phyloP scores from a whole-genome alignment of 352 stramenopile genomes.

The Globisporangium cylindrosporum region DNA sequence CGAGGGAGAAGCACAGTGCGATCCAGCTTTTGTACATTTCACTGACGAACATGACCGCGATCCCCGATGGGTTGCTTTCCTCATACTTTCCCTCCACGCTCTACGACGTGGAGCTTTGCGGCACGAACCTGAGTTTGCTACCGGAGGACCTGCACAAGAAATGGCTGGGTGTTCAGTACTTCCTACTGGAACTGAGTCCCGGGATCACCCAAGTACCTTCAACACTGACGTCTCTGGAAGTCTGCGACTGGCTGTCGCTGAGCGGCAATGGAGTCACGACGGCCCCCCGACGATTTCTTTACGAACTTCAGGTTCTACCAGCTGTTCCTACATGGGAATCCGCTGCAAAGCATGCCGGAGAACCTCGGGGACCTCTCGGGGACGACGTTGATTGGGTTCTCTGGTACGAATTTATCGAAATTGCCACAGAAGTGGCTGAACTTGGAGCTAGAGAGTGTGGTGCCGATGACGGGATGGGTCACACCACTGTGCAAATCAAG shows the following conservation, averaged over 20 bases:
- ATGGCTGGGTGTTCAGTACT: conserved; percentile 10
- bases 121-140: conserved; percentile 9
- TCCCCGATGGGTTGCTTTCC: conserved; percentile 10
- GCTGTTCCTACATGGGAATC: conserved; percentile 10
- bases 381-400: background rate
- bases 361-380: conserved; percentile 10
- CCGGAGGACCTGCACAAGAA: conserved; percentile 11
- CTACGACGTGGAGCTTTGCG: conserved; percentile 11
- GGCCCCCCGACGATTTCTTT: conserved; percentile 5
- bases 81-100: conserved; percentile 9
- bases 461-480: too few species aligned
- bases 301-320: conserved; percentile 1
- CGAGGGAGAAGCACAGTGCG: background rate
- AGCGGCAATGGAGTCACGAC: conserved; percentile 4
- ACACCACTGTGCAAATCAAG: too few species aligned
- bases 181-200: conserved; percentile 11
- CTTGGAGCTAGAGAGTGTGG: background rate
- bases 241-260: conserved; percentile 14
- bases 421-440: conserved; percentile 1
- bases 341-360: background rate
- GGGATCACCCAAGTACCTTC: conserved; percentile 5
- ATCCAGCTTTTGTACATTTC: conserved; percentile 20
- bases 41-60: conserved; percentile 20
- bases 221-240: background rate
- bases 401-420: background rate